Evolutionary conservation across 768 basidiomycete genomes (phyloP).

Genomic region (Mycena kentingensis): DNA sequence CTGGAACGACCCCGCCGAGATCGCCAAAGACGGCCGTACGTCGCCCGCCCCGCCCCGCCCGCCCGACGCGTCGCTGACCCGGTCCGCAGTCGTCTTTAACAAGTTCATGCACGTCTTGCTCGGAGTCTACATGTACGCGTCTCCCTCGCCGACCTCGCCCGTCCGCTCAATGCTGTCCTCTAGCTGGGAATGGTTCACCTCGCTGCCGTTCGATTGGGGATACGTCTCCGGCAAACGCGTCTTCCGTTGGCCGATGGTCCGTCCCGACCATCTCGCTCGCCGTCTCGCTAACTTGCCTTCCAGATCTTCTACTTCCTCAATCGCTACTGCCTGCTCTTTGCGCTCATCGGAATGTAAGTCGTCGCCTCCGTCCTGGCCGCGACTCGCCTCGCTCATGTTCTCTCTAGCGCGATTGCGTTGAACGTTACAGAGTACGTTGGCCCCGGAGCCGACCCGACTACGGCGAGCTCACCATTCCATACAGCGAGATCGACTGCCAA

Average conservation of each 20-base stretch:
- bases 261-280: conserved; percentile 7
- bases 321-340: conserved; percentile 64
- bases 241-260: conserved; percentile 71
- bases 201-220: conserved; percentile 66
- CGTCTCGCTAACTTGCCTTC: not conserved
- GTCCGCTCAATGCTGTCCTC: conserved; percentile 12
- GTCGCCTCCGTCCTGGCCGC: conserved; percentile 1
- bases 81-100: conserved; percentile 50
- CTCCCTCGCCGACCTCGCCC: not conserved
- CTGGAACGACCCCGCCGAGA: conserved; percentile 53
- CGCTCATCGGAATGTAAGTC: conserved; percentile 69
- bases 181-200: conserved; percentile 71
- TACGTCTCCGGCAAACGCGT: conserved; percentile 55
- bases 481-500: conserved; percentile 62
- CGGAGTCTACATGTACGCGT: conserved; percentile 58
- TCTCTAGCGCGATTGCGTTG: conserved; percentile 52
- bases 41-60: conserved; percentile 1
- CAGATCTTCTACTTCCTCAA: conserved; percentile 72
- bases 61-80: conserved; percentile 1
- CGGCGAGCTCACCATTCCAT: conserved; percentile 9
- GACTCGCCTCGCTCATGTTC: conserved; percentile 8
- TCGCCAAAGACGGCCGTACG: conserved; percentile 50
- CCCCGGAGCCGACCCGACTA: not conserved
- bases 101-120: conserved; percentile 62
- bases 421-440: conserved; percentile 53